A percentile compares a stretch with the other conserved stretches of the same genome.
phyloP scores from a whole-genome alignment of 352 stramenopile genomes.

The Phytophthora citricola region DNA sequence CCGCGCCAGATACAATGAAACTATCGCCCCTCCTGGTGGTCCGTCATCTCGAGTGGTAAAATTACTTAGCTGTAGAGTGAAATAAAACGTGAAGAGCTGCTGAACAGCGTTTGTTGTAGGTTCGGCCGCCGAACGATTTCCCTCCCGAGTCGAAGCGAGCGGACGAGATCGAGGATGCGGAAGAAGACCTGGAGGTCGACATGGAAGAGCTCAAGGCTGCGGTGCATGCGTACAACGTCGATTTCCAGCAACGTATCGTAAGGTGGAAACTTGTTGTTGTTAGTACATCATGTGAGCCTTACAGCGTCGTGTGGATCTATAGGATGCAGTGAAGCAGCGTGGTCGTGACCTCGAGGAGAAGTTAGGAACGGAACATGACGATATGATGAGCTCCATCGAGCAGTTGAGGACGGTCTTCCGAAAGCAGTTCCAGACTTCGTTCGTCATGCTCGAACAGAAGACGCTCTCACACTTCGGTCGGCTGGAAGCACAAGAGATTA shows the following conservation, averaged over 20 bases:
- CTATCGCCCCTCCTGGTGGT: constrained; percentile 51
- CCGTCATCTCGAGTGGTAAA: constrained; percentile 50
- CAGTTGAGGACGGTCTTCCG: constrained; percentile 52
- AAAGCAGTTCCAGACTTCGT: constrained; percentile 58
- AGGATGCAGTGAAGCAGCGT: constrained; percentile 78
- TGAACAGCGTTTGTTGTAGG: constrained; percentile 31
- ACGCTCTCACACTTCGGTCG: constrained; percentile 66
- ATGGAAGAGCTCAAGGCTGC: constrained; percentile 85
- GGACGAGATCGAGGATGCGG: constrained; percentile 72
- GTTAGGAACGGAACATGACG: constrained; percentile 59
- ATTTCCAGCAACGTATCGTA: constrained; percentile 85
- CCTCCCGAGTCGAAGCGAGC: constrained; percentile 77
- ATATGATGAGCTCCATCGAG: constrained; percentile 66
- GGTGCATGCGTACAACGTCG: constrained; percentile 84
- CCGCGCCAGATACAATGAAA: constrained; percentile 60
- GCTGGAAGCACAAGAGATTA: constrained; percentile 61
- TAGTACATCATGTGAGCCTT: not conserved
- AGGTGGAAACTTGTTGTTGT: constrained; percentile 1
- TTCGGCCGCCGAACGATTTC: constrained; percentile 68
- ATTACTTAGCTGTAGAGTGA: constrained; percentile 14
- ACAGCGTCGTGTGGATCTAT: not conserved
- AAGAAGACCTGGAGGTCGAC: constrained; percentile 78
- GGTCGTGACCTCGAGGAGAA: constrained; percentile 59
- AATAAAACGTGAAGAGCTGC: not conserved
- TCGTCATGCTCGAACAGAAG: constrained; percentile 64